Evolutionary conservation across 2,329 filamentous ascomycete species (phyloP).

Genomic region (Arthrobotrys sinensis): DNA sequence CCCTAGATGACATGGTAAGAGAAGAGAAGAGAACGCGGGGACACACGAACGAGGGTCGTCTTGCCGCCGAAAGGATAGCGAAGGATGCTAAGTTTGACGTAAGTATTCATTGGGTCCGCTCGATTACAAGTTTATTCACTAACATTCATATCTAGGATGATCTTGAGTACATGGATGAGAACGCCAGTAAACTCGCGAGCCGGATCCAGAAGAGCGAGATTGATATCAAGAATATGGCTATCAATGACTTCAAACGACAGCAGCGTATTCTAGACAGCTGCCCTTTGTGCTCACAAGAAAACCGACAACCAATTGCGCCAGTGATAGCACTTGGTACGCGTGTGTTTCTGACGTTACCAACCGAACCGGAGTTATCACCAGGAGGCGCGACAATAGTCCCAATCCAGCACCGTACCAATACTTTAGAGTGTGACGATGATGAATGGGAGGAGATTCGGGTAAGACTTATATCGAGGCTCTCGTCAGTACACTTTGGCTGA

Average conservation of each 20-base stretch:
- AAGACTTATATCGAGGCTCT: slow-evolving; percentile 33
- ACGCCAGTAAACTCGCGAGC: slow-evolving; percentile 88
- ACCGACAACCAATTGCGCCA: slow-evolving; percentile 83
- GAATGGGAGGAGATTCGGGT: slow-evolving; percentile 96
- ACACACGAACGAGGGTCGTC: slow-evolving; percentile 81
- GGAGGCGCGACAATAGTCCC: slow-evolving; percentile 91
- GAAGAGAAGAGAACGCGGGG: slow-evolving; percentile 90
- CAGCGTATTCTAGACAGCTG: slow-evolving; percentile 88
- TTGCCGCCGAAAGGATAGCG: slow-evolving; percentile 91
- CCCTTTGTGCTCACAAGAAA: slow-evolving; percentile 91
- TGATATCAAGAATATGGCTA: slow-evolving; percentile 88
- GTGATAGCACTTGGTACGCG: slow-evolving; percentile 88
- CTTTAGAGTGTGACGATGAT: slow-evolving; percentile 98
- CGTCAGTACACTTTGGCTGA: slow-evolving; percentile 1
- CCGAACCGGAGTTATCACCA: slow-evolving; percentile 84
- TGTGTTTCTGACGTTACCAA: slow-evolving; percentile 88
- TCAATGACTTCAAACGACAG: slow-evolving; percentile 90
- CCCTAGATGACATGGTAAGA: slow-evolving; percentile 94
- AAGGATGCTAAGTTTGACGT: slow-evolving; percentile 90
- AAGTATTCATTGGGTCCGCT: slow-evolving; percentile 63
- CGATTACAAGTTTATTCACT: slow-evolving; percentile 9
- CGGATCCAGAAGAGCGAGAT: slow-evolving; percentile 89
- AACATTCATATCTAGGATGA: slow-evolving; percentile 73
- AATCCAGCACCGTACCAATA: slow-evolving; percentile 86
- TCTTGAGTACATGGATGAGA: slow-evolving; percentile 97